Conservation (phyloP, 2,329 filamentous ascomycete genomes). For the Apiospora hydei region DNA sequence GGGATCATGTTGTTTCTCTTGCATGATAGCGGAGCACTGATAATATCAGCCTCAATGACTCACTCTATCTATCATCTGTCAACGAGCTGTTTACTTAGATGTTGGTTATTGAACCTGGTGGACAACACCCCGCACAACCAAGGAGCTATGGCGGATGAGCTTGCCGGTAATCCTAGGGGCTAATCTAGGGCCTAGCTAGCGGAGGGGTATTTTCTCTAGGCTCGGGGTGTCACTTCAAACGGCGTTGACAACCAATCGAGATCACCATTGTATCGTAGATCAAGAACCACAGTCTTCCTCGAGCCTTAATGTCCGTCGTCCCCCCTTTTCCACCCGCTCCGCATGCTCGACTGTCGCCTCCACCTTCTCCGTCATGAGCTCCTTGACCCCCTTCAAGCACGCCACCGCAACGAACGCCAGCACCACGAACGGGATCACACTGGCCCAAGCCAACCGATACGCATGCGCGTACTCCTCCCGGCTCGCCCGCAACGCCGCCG, state of each 20-base stretch:
- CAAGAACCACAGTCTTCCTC: no score
- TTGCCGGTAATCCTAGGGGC: not conserved
- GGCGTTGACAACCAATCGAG: not conserved
- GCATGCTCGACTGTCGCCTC: slow-evolving; percentile 57
- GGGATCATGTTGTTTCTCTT: not conserved
- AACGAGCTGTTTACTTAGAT: no score
- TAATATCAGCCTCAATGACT: no score
- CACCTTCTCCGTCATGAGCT: slow-evolving; percentile 61
- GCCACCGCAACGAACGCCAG: slow-evolving; percentile 53
- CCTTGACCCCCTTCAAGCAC: slow-evolving; percentile 54
- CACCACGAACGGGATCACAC: slow-evolving; percentile 59
- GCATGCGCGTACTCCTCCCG: slow-evolving; percentile 54
- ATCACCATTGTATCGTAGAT: not conserved
- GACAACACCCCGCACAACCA: not conserved
- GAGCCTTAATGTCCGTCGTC: not conserved
- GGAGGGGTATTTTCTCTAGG: not conserved
- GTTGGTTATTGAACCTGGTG: not conserved
- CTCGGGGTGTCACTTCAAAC: not conserved
- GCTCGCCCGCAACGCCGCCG: slow-evolving; percentile 48
- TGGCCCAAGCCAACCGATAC: slow-evolving; percentile 57
- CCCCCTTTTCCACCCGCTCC: slow-evolving; percentile 13
- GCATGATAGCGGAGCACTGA: not conserved
- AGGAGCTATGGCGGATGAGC: not conserved
- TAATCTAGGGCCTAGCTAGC: not conserved
- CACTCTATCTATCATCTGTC: not conserved